phyloP scores from a whole-genome alignment of 2,329 filamentous ascomycete species.

The Ramularia collo-cygni region DNA sequence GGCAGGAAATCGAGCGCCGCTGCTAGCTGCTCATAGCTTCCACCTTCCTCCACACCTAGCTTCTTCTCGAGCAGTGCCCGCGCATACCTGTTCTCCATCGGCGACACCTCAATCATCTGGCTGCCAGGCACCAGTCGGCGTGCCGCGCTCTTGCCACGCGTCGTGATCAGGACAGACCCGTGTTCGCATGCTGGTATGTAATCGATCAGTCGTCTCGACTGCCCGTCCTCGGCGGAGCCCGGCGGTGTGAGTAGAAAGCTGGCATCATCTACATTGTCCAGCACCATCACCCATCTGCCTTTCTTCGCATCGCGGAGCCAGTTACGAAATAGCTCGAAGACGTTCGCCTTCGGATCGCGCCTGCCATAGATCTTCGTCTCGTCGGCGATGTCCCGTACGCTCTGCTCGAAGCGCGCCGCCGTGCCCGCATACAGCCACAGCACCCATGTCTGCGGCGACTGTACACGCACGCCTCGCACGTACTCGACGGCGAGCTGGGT shows the following conservation, averaged over 20 bases:
- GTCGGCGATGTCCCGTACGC: slow-evolving; percentile 12
- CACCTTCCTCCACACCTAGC: slow-evolving; percentile 8
- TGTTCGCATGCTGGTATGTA: slow-evolving; percentile 16
- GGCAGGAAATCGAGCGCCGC: slow-evolving; percentile 28
- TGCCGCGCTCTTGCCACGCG: slow-evolving; percentile 15
- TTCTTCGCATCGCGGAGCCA: slow-evolving; percentile 16
- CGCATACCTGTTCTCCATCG: slow-evolving; percentile 19
- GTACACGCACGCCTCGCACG: slow-evolving; percentile 5
- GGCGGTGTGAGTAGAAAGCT: slow-evolving; percentile 6
- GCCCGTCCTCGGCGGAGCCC: neutral
- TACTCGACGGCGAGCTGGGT: slow-evolving; percentile 24
- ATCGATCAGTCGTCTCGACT: slow-evolving; percentile 4
- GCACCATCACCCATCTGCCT: slow-evolving; percentile 18
- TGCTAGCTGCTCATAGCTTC: slow-evolving; percentile 7
- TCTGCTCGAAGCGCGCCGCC: slow-evolving; percentile 16
- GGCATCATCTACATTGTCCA: slow-evolving; percentile 23
- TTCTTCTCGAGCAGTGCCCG: slow-evolving; percentile 21
- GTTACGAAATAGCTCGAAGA: slow-evolving; percentile 14
- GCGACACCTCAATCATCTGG: slow-evolving; percentile 14
- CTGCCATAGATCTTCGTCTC: slow-evolving; percentile 8
- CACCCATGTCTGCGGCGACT: slow-evolving; percentile 15
- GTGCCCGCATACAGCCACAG: slow-evolving; percentile 24
- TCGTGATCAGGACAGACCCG: slow-evolving; percentile 19
- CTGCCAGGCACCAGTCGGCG: slow-evolving; percentile 12
- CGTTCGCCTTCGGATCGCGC: slow-evolving; percentile 13